Evolutionary conservation across 257 asterid species (phyloP).

Genomic region (Solanum megistacrolobum): DNA sequence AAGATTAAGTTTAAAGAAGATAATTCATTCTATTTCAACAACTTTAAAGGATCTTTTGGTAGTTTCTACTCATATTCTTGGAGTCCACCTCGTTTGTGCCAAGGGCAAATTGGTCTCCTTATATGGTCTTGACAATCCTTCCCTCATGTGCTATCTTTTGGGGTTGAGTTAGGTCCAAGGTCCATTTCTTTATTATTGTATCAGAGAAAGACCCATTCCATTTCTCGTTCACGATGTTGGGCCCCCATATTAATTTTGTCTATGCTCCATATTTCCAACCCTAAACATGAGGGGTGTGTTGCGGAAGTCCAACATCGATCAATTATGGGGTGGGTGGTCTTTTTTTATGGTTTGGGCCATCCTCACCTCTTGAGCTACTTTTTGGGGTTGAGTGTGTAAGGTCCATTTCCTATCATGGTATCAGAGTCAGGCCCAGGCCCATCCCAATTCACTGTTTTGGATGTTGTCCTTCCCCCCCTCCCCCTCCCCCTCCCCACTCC

Average conservation of each 20-base stretch:
- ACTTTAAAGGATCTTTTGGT: background rate
- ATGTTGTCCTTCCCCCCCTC: background rate
- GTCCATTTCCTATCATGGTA: background rate
- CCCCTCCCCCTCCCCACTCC: background rate
- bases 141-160: background rate
- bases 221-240: background rate
- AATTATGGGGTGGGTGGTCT: background rate
- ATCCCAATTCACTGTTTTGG: background rate
- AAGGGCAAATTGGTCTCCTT: background rate
- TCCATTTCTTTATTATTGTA: background rate
- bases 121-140: background rate
- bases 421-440: background rate
- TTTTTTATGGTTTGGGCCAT: background rate
- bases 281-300: background rate
- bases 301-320: background rate
- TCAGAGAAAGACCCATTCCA: background rate
- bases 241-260: background rate
- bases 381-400: background rate
- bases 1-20: background rate
- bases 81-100: background rate
- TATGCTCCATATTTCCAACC: background rate
- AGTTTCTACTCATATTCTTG: background rate
- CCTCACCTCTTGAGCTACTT: background rate
- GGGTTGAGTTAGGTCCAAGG: background rate
- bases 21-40: background rate